Percentiles rank a stretch among this genome's conserved stretches.
Evolutionary conservation across 2,329 filamentous ascomycete genomes (phyloP).

Genomic region (Colletotrichum filicis): DNA sequence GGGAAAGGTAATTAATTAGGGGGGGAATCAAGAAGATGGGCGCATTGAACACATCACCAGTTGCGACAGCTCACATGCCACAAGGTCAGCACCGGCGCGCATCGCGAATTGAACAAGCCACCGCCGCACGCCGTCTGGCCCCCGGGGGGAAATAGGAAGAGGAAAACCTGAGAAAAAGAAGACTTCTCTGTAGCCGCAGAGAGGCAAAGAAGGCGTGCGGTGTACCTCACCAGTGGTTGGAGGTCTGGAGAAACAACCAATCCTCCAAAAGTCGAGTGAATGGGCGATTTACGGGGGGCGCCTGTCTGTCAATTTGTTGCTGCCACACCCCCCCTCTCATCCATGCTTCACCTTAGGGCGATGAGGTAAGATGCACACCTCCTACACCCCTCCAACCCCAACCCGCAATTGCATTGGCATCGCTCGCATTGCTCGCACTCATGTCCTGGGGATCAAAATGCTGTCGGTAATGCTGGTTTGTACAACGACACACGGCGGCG

Average conservation of each 20-base stretch:
- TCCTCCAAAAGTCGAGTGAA: not conserved
- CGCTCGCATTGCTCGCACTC: not conserved
- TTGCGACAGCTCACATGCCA: slow-evolving; percentile 29
- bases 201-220: not conserved
- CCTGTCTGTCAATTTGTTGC: not conserved
- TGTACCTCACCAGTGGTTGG: not conserved
- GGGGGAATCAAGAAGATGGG: not conserved
- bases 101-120: not conserved
- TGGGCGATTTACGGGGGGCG: not conserved
- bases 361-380: not conserved
- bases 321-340: not conserved
- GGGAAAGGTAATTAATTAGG: not conserved
- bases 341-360: not conserved
- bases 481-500: not conserved
- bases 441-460: not conserved
- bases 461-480: no score
- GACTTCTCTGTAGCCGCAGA: not conserved
- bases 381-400: not conserved
- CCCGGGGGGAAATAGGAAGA: not conserved
- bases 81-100: not conserved
- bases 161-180: not conserved
- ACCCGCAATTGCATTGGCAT: not conserved
- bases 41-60: slow-evolving; percentile 8
- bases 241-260: not conserved
- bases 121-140: no score